These are phyloP conservation scores for Trichosporon inkin DNA, from an alignment of 1,284 basidiomycete species.

Conservation along the genomic window DNA sequence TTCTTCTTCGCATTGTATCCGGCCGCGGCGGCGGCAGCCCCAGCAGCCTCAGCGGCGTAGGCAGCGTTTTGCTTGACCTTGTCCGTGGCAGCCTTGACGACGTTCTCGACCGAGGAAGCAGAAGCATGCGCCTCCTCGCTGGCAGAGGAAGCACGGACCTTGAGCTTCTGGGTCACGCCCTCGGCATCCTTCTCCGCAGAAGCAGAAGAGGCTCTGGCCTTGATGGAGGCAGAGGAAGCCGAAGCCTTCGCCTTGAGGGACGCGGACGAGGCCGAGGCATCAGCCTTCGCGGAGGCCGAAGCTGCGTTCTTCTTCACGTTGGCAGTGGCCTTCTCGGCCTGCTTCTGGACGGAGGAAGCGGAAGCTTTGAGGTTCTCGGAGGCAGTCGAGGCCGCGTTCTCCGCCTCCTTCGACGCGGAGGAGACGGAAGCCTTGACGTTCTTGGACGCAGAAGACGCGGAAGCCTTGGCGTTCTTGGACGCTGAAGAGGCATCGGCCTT, in stretches of 20 bases:
- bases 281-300: not conserved
- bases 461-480: not conserved
- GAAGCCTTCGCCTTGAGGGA: slow-evolving; percentile 3
- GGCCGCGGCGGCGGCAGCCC: not conserved
- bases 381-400: slow-evolving; percentile 8
- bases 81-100: not conserved
- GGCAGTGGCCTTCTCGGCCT: slow-evolving; percentile 17
- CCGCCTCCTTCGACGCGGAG: not conserved
- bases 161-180: slow-evolving; percentile 14
- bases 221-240: not conserved
- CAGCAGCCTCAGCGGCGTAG: not conserved
- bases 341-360: slow-evolving; percentile 13
- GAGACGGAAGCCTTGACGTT: slow-evolving; percentile 7
- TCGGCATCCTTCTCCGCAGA: slow-evolving; percentile 8
- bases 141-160: slow-evolving; percentile 12
- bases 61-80: not conserved
- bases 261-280: not conserved
- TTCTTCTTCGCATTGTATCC: too few relatives aligned
- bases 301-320: not conserved
- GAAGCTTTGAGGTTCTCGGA: slow-evolving; percentile 8
- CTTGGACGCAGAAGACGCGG: slow-evolving; percentile 8
- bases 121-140: not conserved
- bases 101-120: not conserved
- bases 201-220: not conserved
- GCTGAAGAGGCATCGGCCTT: not conserved